These are phyloP conservation scores for Clarireedia sp. DNA, from an alignment of 2,329 filamentous ascomycete species.

Conservation along the genomic window DNA sequence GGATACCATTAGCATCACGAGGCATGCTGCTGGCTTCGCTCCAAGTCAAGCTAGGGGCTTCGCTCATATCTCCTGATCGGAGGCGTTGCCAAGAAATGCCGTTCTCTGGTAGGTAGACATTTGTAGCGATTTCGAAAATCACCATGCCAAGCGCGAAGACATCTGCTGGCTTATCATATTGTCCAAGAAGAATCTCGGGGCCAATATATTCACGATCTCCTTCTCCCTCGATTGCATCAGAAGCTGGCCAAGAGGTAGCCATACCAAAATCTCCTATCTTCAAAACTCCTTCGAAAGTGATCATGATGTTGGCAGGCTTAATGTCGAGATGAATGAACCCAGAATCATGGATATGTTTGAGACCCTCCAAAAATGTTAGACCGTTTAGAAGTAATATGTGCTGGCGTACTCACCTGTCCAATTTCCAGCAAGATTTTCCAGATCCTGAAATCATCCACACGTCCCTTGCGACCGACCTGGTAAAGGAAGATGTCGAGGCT, in stretches of 20 bases:
- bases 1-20: slow-evolving; percentile 68
- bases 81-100: slow-evolving; percentile 86
- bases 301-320: slow-evolving; percentile 78
- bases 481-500: slow-evolving; percentile 79
- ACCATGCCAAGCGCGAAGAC: slow-evolving; percentile 92
- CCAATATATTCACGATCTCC: slow-evolving; percentile 96
- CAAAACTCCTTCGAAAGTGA: slow-evolving; percentile 71
- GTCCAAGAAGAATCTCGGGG: slow-evolving; percentile 80
- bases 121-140: slow-evolving; percentile 88
- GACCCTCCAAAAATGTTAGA: slow-evolving; percentile 49
- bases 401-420: slow-evolving; percentile 54
- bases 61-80: slow-evolving; percentile 79
- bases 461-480: slow-evolving; percentile 73
- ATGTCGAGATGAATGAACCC: slow-evolving; percentile 81
- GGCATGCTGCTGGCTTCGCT: slow-evolving; percentile 62
- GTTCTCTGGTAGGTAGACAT: slow-evolving; percentile 89
- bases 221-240: slow-evolving; percentile 74
- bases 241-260: slow-evolving; percentile 70
- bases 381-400: too few relatives aligned
- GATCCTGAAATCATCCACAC: slow-evolving; percentile 93
- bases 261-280: slow-evolving; percentile 85
- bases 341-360: slow-evolving; percentile 82
- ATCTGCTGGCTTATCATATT: slow-evolving; percentile 84
- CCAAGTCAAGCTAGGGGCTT: slow-evolving; percentile 81
- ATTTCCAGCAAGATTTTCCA: slow-evolving; percentile 96